phyloP scores from a whole-genome alignment of 106 monocot species.

The Platanthera guangdongensis region DNA sequence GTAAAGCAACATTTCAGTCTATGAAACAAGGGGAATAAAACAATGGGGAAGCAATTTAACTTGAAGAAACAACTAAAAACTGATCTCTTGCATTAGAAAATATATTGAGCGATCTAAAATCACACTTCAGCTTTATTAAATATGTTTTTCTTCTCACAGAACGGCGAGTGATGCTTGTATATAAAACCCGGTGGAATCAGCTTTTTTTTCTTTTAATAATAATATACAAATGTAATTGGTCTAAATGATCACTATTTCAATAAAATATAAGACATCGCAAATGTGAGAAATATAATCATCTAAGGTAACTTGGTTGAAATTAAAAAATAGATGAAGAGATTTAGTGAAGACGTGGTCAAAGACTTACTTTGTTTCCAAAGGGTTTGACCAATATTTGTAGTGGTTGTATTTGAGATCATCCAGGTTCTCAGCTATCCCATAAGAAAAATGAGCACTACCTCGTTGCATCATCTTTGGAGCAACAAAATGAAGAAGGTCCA shows the following conservation, averaged over 20 bases:
- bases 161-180: not conserved
- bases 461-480: constrained; percentile 99
- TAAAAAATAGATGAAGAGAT: not conserved
- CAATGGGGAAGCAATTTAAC: too few relatives aligned
- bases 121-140: too few relatives aligned
- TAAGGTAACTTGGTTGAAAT: not conserved
- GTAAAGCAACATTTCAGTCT: not conserved
- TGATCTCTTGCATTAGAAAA: too few relatives aligned
- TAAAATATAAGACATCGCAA: not conserved
- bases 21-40: not conserved
- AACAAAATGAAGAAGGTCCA: constrained; percentile 92
- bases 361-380: constrained; percentile 89
- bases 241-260: not conserved
- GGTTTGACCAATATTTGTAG: constrained; percentile 99
- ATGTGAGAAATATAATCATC: not conserved
- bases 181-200: not conserved
- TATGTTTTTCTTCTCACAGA: not conserved
- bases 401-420: constrained; percentile 82
- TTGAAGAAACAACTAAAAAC: too few relatives aligned
- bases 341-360: not conserved
- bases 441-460: constrained; percentile 89
- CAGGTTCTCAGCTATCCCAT: constrained; percentile 92
- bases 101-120: too few relatives aligned
- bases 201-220: not conserved
- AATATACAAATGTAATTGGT: not conserved